Percentiles rank a stretch among this genome's conserved stretches.
Evolutionary conservation across 768 basidiomycete species (phyloP).

Genomic region (Dacryopinax primogenitus): DNA sequence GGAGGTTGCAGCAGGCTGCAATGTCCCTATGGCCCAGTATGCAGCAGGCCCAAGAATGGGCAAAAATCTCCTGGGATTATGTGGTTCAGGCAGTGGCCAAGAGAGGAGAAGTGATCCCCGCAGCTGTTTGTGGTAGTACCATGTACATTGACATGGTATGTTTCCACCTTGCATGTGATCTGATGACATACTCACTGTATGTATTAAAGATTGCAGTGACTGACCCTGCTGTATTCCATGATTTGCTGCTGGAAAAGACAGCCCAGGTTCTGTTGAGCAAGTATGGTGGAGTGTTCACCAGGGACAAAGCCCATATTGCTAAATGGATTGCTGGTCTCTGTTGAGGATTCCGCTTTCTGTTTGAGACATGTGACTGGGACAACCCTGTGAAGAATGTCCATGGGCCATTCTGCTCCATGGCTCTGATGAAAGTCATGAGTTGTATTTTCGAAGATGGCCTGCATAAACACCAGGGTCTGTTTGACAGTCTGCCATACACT

Average conservation of each 20-base stretch:
- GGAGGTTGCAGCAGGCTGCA: background rate
- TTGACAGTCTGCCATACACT: background rate
- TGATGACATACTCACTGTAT: background rate
- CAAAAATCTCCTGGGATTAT: background rate
- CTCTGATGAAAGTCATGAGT: background rate
- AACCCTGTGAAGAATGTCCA: background rate
- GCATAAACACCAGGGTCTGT: background rate
- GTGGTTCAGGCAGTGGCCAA: too few relatives aligned
- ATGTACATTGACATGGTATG: background rate
- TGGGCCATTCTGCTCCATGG: background rate
- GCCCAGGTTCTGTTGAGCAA: background rate
- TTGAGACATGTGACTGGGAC: background rate
- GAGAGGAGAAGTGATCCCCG: background rate
- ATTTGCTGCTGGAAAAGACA: background rate
- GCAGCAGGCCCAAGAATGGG: background rate
- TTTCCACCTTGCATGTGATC: background rate
- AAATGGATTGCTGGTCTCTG: background rate
- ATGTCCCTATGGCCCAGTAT: background rate
- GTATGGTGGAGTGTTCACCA: background rate
- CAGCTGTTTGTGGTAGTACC: background rate
- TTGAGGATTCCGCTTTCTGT: background rate
- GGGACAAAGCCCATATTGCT: background rate
- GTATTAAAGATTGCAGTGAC: background rate
- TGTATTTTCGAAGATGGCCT: background rate
- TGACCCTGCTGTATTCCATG: background rate